Evolutionary conservation across 495 filamentous ascomycete genomes (phyloP).

Genomic region (Trichocladium uniseriatum): DNA sequence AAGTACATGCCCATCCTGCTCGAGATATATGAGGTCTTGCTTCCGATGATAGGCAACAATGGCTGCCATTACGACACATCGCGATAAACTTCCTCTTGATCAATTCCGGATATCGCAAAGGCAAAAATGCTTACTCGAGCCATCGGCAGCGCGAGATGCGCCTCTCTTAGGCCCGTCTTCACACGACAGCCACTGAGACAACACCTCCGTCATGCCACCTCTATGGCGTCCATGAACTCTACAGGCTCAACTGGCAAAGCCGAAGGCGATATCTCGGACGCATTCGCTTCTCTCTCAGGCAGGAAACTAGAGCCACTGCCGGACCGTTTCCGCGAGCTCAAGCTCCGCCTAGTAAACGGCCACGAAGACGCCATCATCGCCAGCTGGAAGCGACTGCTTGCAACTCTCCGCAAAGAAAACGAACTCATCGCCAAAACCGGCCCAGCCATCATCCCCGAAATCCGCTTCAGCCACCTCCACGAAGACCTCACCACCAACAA

Average conservation of each 20-base stretch:
- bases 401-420: constrained; percentile 45
- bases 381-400: constrained; percentile 64
- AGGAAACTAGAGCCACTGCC: constrained; percentile 54
- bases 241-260: constrained; percentile 20
- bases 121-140: background rate
- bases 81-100: too few species aligned
- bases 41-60: too few species aligned
- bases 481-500: constrained; percentile 34
- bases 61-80: too few species aligned
- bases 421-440: constrained; percentile 33
- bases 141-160: background rate
- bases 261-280: constrained; percentile 70
- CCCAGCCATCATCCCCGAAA: constrained; percentile 45
- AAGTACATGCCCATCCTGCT: too few species aligned
- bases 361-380: constrained; percentile 51
- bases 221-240: constrained; percentile 17
- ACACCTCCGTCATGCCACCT: background rate
- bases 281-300: constrained; percentile 74
- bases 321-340: constrained; percentile 67
- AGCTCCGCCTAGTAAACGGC: constrained; percentile 50
- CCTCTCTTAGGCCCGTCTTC: background rate
- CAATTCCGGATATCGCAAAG: too few species aligned
- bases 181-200: background rate
- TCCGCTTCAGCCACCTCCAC: constrained; percentile 48
- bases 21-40: too few species aligned